Evolutionary conservation across 2,329 filamentous ascomycete genomes (phyloP).

Genomic region (Beauveria sp.): DNA sequence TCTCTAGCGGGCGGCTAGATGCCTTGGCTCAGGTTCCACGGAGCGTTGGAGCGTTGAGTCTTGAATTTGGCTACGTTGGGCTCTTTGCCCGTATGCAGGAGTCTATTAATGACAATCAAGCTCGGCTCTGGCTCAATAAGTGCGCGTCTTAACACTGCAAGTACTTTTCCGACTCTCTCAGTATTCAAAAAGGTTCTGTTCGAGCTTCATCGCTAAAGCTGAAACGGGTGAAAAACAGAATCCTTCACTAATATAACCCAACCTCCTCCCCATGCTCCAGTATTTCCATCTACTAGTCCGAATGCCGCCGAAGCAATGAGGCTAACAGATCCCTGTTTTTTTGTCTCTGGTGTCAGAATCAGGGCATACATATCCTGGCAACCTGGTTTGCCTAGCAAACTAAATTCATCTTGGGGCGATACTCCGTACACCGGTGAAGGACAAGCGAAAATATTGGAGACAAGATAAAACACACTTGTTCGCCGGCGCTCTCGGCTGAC

Average conservation of each 20-base stretch:
- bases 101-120: background rate
- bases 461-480: background rate
- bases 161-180: background rate
- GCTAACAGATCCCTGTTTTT: slow-evolving; percentile 6
- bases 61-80: background rate
- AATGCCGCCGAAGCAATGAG: background rate
- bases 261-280: background rate
- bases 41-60: background rate
- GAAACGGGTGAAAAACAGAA: background rate
- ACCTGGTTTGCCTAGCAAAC: background rate
- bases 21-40: background rate
- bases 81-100: background rate
- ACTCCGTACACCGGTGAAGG: background rate
- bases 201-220: background rate
- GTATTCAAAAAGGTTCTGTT: too few relatives aligned
- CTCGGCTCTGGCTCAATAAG: background rate
- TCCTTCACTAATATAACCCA: background rate
- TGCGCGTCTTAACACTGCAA: background rate
- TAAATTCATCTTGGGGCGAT: background rate
- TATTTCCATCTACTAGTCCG: slow-evolving; percentile 2
- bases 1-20: background rate
- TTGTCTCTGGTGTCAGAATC: background rate
- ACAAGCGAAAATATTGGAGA: background rate
- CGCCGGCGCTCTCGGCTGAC: background rate
- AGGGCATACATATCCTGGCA: too few relatives aligned